These are phyloP conservation scores for Nelumbo lutea DNA, from an alignment of 164 flowering plant species.

Conservation along the genomic window DNA sequence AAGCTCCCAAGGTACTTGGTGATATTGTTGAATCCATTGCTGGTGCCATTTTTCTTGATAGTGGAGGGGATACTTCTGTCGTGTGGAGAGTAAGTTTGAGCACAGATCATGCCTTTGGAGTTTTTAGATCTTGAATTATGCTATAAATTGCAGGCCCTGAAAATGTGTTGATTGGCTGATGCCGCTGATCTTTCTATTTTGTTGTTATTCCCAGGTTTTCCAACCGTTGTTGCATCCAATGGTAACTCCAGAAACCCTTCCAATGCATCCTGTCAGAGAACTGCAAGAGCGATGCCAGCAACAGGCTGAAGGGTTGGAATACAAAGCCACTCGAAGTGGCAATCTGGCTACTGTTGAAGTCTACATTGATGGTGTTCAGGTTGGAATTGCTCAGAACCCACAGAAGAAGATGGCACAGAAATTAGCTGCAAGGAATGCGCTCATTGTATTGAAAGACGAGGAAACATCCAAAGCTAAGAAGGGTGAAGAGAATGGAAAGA, in stretches of 20 bases:
- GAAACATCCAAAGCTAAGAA: constrained; percentile 50
- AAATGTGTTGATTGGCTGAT: background rate
- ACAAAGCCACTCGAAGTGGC: constrained; percentile 80
- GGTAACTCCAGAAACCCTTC: constrained; percentile 99
- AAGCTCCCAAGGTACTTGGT: constrained; percentile 99
- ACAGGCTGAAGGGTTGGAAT: constrained; percentile 98
- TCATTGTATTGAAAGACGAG: constrained; percentile 76
- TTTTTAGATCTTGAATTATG: background rate
- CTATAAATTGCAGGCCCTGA: background rate
- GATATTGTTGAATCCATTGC: constrained; percentile 98
- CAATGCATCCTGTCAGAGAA: constrained; percentile 98
- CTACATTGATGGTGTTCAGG: constrained; percentile 82
- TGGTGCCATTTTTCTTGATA: constrained; percentile 92
- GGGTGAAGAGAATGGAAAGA: constrained; percentile 49
- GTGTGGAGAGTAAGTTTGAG: constrained; percentile 77
- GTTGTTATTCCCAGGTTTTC: constrained; percentile 50
- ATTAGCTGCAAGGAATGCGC: constrained; percentile 95
- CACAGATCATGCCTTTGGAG: background rate
- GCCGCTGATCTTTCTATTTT: constrained; percentile 3
- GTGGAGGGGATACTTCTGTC: constrained; percentile 58
- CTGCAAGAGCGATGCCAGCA: constrained; percentile 98
- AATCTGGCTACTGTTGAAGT: constrained; percentile 97
- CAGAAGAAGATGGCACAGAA: constrained; percentile 99
- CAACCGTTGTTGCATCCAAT: constrained; percentile 86
- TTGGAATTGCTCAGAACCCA: constrained; percentile 87